These are phyloP conservation scores for Pythium brassicae DNA, from an alignment of 352 stramenopile species.

Conservation along the genomic window DNA sequence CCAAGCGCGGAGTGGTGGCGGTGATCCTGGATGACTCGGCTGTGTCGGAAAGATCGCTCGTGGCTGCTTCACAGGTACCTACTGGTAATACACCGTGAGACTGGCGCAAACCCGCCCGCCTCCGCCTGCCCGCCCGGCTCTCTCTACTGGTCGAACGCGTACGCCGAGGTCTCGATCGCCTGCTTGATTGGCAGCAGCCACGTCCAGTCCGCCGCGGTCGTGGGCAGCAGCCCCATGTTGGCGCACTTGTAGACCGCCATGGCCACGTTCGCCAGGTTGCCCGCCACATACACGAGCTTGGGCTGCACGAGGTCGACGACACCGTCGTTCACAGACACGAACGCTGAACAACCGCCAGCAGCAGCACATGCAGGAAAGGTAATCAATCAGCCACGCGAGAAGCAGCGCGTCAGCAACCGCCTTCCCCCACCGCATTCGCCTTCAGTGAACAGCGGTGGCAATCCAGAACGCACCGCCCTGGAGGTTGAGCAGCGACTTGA, in stretches of 20 bases:
- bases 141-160: constrained; percentile 32
- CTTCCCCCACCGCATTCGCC: no score
- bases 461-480: constrained; percentile 33
- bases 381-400: not conserved
- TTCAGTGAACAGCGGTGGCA: not conserved
- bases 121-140: not conserved
- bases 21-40: no score
- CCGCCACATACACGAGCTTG: constrained; percentile 87
- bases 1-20: no score
- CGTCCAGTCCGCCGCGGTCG: constrained; percentile 90
- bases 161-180: constrained; percentile 72
- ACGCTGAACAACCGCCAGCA: constrained; percentile 42
- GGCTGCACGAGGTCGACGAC: constrained; percentile 76
- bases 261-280: constrained; percentile 82
- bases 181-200: constrained; percentile 86
- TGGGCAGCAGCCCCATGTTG: constrained; percentile 90
- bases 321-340: constrained; percentile 69
- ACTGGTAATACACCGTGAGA: no score
- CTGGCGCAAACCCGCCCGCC: not conserved
- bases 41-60: no score
- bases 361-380: not conserved
- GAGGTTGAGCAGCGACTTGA: constrained; percentile 88
- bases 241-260: constrained; percentile 92
- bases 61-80: no score
- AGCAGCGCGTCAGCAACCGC: not conserved